phyloP scores from a whole-genome alignment of 768 basidiomycete species.

The Fibroporia radiculosa region DNA sequence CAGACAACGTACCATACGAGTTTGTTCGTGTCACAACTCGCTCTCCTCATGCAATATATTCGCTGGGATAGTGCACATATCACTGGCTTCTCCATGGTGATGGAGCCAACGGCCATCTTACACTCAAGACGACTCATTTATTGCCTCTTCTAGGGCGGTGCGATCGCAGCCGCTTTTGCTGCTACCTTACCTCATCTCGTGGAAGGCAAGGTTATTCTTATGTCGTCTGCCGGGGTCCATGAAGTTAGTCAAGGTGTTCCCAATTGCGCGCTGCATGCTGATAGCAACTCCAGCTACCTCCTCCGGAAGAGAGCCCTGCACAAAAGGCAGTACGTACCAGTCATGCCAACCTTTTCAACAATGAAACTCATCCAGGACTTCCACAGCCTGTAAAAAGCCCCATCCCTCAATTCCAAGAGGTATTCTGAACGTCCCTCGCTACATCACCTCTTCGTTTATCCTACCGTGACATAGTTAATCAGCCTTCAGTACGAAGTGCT shows the following conservation, averaged over 20 bases:
- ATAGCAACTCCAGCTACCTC: not conserved
- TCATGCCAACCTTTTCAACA: not conserved
- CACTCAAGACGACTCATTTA: not conserved
- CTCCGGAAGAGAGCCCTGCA: not conserved
- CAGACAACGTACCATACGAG: constrained; percentile 51
- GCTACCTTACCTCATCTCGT: constrained; percentile 64
- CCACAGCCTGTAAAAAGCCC: constrained; percentile 1
- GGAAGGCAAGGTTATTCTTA: constrained; percentile 50
- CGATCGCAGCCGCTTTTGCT: constrained; percentile 61
- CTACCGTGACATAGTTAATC: constrained; percentile 51
- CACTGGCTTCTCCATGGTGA: constrained; percentile 71
- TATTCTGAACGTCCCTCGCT: not conserved
- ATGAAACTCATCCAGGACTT: not conserved
- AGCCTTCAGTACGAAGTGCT: constrained; percentile 66
- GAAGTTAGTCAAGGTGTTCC: constrained; percentile 1
- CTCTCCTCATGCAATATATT: constrained; percentile 72
- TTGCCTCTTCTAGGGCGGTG: constrained; percentile 48
- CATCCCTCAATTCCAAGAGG: constrained; percentile 9
- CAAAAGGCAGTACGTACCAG: too few relatives aligned
- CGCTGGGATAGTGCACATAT: constrained; percentile 60
- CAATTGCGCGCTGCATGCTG: not conserved
- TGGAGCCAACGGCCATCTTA: not conserved
- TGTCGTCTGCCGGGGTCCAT: constrained; percentile 51
- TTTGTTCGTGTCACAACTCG: constrained; percentile 66
- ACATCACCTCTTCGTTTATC: not conserved